Evolutionary conservation across 2,329 filamentous ascomycete species (phyloP).

Genomic region (Diplodia seriata): DNA sequence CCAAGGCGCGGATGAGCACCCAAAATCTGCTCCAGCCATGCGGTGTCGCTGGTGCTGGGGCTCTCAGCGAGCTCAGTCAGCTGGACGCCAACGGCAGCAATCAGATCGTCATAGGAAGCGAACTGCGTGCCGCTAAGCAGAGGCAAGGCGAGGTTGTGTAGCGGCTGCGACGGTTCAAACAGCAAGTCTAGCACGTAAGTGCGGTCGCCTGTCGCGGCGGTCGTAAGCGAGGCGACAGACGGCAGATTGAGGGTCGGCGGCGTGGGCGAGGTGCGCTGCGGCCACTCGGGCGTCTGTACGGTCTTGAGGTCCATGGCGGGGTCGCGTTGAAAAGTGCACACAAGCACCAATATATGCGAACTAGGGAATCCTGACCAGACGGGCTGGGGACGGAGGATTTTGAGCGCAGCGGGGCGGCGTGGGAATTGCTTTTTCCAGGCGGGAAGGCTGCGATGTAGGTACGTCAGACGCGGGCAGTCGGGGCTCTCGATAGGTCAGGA

Average conservation of each 20-base stretch:
- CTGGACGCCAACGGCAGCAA: conserved; percentile 69
- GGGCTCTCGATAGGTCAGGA: conserved; percentile 9
- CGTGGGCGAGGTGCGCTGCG: conserved; percentile 21
- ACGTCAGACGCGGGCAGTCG: conserved; percentile 16
- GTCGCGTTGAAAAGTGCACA: background rate
- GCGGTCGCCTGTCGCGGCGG: conserved; percentile 63
- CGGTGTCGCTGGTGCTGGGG: conserved; percentile 54
- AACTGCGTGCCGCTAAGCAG: conserved; percentile 67
- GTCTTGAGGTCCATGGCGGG: conserved; percentile 32
- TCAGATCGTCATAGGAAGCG: conserved; percentile 71
- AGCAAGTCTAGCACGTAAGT: conserved; percentile 73
- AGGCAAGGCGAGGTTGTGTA: conserved; percentile 75
- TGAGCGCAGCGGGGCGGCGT: conserved; percentile 4
- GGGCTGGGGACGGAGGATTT: conserved; percentile 7
- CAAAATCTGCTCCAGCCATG: conserved; percentile 73
- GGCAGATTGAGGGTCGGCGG: conserved; percentile 57
- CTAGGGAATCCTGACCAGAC: background rate
- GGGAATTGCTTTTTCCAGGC: conserved; percentile 13
- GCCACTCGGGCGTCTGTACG: conserved; percentile 39
- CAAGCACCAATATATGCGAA: conserved; percentile 1
- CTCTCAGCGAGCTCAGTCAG: conserved; percentile 56
- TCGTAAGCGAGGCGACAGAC: conserved; percentile 61
- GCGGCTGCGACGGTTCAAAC: conserved; percentile 80
- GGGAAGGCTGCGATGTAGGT: conserved; percentile 13
- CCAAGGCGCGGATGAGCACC: conserved; percentile 84